These are phyloP conservation scores for Endocalyx cinctus DNA, from an alignment of 2,329 filamentous ascomycete genomes.

Conservation along the genomic window DNA sequence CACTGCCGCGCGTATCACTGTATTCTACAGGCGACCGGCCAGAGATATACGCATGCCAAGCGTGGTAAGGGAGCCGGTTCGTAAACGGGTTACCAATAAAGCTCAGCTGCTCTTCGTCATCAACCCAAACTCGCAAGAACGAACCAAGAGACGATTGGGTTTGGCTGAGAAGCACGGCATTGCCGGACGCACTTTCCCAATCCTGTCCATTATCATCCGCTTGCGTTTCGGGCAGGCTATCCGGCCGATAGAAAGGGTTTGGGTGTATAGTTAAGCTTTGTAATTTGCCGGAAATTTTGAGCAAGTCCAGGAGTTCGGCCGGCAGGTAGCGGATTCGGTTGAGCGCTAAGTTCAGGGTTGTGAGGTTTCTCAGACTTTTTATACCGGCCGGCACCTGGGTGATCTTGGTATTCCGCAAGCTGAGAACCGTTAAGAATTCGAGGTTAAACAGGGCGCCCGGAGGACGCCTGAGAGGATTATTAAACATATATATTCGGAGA, in stretches of 20 bases:
- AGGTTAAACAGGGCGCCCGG: slow-evolving; percentile 60
- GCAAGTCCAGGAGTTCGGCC: slow-evolving; percentile 55
- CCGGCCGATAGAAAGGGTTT: slow-evolving; percentile 55
- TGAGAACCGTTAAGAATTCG: slow-evolving; percentile 58
- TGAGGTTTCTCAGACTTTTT: slow-evolving; percentile 51
- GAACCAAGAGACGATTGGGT: too few species aligned
- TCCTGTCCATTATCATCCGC: too few species aligned
- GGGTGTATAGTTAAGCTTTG: slow-evolving; percentile 52
- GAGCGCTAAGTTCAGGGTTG: slow-evolving; percentile 61
- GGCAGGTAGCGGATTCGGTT: slow-evolving; percentile 60
- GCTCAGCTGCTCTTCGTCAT: slow-evolving; percentile 1
- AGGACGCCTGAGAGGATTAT: slow-evolving; percentile 52
- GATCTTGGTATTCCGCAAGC: slow-evolving; percentile 60
- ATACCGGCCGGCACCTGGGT: slow-evolving; percentile 57
- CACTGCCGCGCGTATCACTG: slow-evolving; percentile 23
- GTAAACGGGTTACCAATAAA: background rate
- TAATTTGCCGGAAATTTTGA: slow-evolving; percentile 43
- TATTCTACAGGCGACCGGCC: slow-evolving; percentile 27
- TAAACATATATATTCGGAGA: slow-evolving; percentile 57
- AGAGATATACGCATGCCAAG: slow-evolving; percentile 16
- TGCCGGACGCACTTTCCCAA: too few species aligned
- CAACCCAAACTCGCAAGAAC: too few species aligned
- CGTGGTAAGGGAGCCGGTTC: slow-evolving; percentile 1
- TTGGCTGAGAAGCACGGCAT: too few species aligned
- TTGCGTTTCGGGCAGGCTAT: too few species aligned